Evolutionary conservation across 2,329 filamentous ascomycete species (phyloP), one percentile per base, ranked within the genome.

Genomic region (Aureobasidium namibiae): DNA sequence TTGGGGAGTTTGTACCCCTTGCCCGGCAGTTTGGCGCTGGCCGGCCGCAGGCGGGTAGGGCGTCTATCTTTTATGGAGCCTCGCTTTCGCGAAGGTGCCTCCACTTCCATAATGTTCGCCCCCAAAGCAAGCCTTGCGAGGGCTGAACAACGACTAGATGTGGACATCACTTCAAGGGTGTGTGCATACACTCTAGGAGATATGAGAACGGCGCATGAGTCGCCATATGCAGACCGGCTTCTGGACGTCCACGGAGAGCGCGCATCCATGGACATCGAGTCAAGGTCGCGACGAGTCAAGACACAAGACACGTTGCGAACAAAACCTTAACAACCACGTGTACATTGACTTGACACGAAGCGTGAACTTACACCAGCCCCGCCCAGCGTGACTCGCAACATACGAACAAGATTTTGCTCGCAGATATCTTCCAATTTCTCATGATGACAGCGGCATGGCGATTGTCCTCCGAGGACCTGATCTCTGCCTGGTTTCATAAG

Each of bases 401-500:
- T 14, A 31, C 11, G 44, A 42, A 39, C 18, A 18, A 44, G 14
- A 23, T 16, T 56, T 34, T n/a, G 50, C 9, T 39, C 16, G 6
- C 18, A n/a, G 39, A 29, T n/a, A 16, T 23, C 29, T 24, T 52
- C 33, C 34, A 26, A 31, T 16, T 9, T n/a, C 33, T 5, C 10
- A 42, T 31, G 21, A 33, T 42, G 50, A 56, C 52, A 56, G 39
- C 52, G 39, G 52, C 39, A 53, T 34, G 36, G 36, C 49, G 13
- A 10, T 14, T n/a, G 13, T 24, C 4, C 36, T 29, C 50, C 50
- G 38, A 53, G 49, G 36, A 31, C 8, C 14, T 31, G 4, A 31
- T 16, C 24, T 42, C 10, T 24, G 1, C 26, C 5, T 33, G 3
- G 11, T 42, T 6, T 8, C 26, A 13, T 21, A 21, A 11, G 24